A percentile compares a stretch with the other conserved stretches of the same genome.
These are phyloP conservation scores for Auriscalpium orientale DNA, from an alignment of 768 basidiomycete species.

Conservation along the genomic window DNA sequence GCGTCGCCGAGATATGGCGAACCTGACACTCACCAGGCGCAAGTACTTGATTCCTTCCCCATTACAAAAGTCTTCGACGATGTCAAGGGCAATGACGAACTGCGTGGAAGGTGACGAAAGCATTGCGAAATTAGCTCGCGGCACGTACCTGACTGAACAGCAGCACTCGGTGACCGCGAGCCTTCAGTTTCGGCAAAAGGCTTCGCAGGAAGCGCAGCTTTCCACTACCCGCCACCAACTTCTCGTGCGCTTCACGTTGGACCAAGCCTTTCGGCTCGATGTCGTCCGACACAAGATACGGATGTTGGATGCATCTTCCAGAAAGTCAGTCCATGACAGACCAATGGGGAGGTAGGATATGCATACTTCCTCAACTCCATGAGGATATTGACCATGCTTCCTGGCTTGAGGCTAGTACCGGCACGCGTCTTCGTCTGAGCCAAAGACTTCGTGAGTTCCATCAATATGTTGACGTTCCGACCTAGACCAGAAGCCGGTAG, in stretches of 20 bases:
- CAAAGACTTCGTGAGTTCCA: constrained; percentile 43
- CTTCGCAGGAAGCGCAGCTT: constrained; percentile 74
- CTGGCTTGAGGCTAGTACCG: constrained; percentile 35
- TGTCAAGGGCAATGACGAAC: constrained; percentile 84
- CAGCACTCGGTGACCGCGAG: constrained; percentile 81
- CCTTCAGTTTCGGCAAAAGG: constrained; percentile 76
- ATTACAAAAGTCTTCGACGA: constrained; percentile 80
- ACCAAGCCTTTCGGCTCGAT: constrained; percentile 68
- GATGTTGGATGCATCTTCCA: constrained; percentile 80
- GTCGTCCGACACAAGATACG: constrained; percentile 73
- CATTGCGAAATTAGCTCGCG: not conserved
- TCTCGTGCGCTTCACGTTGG: constrained; percentile 58
- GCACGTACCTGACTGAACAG: constrained; percentile 80
- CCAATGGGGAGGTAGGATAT: not conserved
- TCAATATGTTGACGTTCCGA: constrained; percentile 62
- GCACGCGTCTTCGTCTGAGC: constrained; percentile 22
- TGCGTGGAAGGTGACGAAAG: constrained; percentile 23
- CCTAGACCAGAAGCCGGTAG: constrained; percentile 31
- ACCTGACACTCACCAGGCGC: constrained; percentile 48
- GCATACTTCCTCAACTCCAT: constrained; percentile 84
- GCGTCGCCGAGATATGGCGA: constrained; percentile 2
- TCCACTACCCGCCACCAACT: constrained; percentile 76
- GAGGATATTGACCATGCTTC: constrained; percentile 65
- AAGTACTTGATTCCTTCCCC: constrained; percentile 79
- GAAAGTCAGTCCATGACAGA: not conserved